Base-by-base conservation (phyloP, 192 early-diverging fungal genomes). In the Cetraspora pellucida region DNA sequence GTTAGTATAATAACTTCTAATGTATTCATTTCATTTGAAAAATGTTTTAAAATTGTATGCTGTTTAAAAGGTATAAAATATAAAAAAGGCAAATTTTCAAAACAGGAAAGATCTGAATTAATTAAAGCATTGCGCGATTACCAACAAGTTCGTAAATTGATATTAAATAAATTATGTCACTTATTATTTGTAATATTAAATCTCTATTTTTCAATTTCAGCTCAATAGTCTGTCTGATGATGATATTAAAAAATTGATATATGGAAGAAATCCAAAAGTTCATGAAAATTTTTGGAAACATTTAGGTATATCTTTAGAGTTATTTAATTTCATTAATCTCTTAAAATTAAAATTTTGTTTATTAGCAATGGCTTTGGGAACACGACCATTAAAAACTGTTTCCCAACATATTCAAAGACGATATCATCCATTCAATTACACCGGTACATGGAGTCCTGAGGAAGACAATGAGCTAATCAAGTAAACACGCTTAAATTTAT, bases 351-450 rank as follows among this genome's bases (percentile, higher is more conserved):
- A 57, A 21, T 8, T 27, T 46, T 67, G 9, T 59, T 17, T n/a
- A 17, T 19, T 46, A 82, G 81, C 81, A 10, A 64, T 49, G 10
- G 65, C 72, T 2, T 46, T 82, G 11, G 67, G 79, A 43, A 64
- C 55, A 17, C 61, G 81, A 1, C 78, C 81, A 31, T 31, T 82
- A 17, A 60, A 75, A 21, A 75, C 77, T 58, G 70, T 80, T 17
- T 73, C 77, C 11, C 64, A 77, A 13, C 81, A 82, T 50, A 54
- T 80, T 10, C 78, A 79, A 16, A 72, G 81, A 1, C 28, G 72
- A 54, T 77, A 63, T 45, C 81, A 82, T 49, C 75, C 69, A n/a
- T 74, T 78, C 46, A 82, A 79, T 54, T 77, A 79, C 27, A 59
- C 75, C 45, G 81, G 78, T 60, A 17, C 11, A 58, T 82, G 81